phyloP scores from a whole-genome alignment of 164 flowering plant species.

The Taxillus chinensis region DNA sequence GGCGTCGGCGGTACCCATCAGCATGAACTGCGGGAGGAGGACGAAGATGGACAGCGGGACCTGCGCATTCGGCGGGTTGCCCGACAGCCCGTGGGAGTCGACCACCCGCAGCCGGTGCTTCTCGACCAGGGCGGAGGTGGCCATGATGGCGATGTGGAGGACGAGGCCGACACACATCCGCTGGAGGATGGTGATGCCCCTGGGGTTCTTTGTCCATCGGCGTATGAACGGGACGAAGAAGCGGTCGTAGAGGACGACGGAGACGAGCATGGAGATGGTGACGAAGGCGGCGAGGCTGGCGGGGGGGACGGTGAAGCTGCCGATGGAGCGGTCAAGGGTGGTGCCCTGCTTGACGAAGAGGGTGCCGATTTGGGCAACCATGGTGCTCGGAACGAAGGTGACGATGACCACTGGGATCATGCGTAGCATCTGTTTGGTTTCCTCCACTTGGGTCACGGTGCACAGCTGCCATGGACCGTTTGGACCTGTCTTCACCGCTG shows the following conservation, averaged over 20 bases:
- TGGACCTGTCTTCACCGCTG: constrained; percentile 34
- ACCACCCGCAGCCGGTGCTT: constrained; percentile 35
- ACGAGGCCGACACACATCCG: constrained; percentile 53
- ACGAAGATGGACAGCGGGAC: constrained; percentile 50
- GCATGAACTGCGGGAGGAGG: constrained; percentile 53
- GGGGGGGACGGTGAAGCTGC: constrained; percentile 46
- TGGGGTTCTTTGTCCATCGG: constrained; percentile 48
- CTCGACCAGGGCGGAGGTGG: constrained; percentile 31
- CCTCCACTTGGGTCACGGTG: constrained; percentile 61
- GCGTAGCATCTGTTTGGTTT: constrained; percentile 51
- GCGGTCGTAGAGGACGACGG: constrained; percentile 44
- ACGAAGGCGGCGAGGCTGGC: constrained; percentile 48
- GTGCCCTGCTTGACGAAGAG: constrained; percentile 66
- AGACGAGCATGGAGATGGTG: constrained; percentile 48
- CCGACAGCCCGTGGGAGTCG: constrained; percentile 24
- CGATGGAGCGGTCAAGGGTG: constrained; percentile 34
- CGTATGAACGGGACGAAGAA: constrained; percentile 27
- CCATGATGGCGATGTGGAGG: constrained; percentile 42
- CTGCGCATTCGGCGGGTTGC: constrained; percentile 17
- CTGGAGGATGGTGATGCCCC: constrained; percentile 55
- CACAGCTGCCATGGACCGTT: constrained; percentile 44
- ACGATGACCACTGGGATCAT: constrained; percentile 47
- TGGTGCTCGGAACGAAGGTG: constrained; percentile 48
- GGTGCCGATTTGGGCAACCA: constrained; percentile 49
- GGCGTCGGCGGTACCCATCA: constrained; percentile 66